A percentile compares a stretch with the other conserved stretches of the same genome.
Conservation (phyloP, 768 basidiomycete genomes). For the Boletus sensibilis region DNA sequence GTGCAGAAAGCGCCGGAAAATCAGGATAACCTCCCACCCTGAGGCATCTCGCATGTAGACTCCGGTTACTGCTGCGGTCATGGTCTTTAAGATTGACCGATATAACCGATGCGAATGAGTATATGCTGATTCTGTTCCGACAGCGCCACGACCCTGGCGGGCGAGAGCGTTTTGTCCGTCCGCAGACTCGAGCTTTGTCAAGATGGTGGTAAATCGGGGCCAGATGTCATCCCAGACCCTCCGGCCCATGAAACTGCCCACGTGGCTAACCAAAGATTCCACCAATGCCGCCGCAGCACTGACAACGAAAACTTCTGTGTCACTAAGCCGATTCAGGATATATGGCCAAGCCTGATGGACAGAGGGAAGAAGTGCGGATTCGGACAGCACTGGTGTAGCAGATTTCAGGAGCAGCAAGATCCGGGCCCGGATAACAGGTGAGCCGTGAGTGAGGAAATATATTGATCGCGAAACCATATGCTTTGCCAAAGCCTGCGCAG, state of each 20-base stretch:
- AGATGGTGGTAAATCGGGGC: constrained; percentile 72
- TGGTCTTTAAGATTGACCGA: constrained; percentile 70
- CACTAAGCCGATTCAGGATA: constrained; percentile 78
- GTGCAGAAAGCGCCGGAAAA: constrained; percentile 77
- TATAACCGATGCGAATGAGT: constrained; percentile 81
- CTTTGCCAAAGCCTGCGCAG: constrained; percentile 72
- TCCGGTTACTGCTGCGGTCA: constrained; percentile 60
- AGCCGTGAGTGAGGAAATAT: constrained; percentile 89
- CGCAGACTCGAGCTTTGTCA: constrained; percentile 57
- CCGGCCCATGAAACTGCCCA: constrained; percentile 83
- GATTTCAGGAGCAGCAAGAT: constrained; percentile 74
- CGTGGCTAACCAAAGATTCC: constrained; percentile 64
- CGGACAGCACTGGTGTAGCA: constrained; percentile 69
- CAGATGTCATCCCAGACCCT: constrained; percentile 91
- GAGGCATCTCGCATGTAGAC: constrained; percentile 71
- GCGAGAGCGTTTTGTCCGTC: constrained; percentile 69
- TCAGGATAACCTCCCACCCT: constrained; percentile 78
- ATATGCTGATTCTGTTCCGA: constrained; percentile 70
- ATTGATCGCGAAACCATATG: constrained; percentile 86
- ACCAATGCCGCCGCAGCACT: constrained; percentile 71
- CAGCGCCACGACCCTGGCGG: constrained; percentile 46
- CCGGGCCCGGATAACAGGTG: constrained; percentile 79
- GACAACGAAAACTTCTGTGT: constrained; percentile 76
- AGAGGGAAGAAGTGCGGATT: constrained; percentile 75
- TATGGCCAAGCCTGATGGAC: constrained; percentile 94